Evolutionary conservation across 169 alveolate genomes (phyloP), one percentile per base, ranked within the genome.

Genomic region (Babesia gibsoni): DNA sequence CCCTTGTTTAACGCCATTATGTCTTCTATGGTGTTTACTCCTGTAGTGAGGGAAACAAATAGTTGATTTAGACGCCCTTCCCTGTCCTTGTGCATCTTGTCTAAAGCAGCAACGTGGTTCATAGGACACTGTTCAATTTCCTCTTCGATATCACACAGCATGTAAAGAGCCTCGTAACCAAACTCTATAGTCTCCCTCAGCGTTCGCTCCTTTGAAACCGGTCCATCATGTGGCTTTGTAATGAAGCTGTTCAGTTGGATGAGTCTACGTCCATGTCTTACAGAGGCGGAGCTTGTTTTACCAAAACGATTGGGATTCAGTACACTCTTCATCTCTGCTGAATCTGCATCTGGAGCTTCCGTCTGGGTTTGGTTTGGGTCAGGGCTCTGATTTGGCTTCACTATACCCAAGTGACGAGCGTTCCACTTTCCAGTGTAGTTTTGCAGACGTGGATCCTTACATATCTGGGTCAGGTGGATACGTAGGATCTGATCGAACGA

Each of bases 81-180:
- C 32, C 82, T 49, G 75, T 77, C 82, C 56, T 61, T 67, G 32
- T 77, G 86, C 86, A 77, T 77, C 53, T 77, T 77, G 57, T 77
- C 81, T 30, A 77, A 64, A 16, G 86, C 86, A 8, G 86, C 70
- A 32, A 77, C 86, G 67, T 77, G 86, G 75, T 77, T 77, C 86
- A 77, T 77, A 18, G 86, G 86, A 35, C 86, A 77, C 52, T 77
- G 70, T 10, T 77, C 86, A 25, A 77, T 77, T 22, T 77, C 86
- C 43, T 77, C 64, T 63, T 77, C 86, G 18, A 77, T 65, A 48
- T 77, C 86, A 42, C 75, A 56, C 25, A 77, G 49, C 56, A 64
- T 63, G 42, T 69, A 79, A n/a, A 79, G 20, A 22, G 82, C 68
- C 39, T 79, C 88, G 42, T 79, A 79, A 20, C 88, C 67, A 23